phyloP scores from a whole-genome alignment of 805 yeast genomes.

The Maudiozyma barnettii region DNA sequence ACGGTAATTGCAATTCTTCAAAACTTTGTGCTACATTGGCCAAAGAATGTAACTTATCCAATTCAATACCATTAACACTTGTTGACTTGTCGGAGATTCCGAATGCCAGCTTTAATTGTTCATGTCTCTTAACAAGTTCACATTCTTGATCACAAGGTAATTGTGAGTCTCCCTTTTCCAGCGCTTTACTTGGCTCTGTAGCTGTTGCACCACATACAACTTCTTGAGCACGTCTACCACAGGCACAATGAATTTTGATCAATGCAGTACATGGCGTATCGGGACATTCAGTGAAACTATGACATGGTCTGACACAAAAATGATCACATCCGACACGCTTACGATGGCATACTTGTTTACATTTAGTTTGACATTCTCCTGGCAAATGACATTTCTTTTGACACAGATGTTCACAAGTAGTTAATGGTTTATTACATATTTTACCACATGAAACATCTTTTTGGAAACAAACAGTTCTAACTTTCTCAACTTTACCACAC shows the following conservation, averaged over 20 bases:
- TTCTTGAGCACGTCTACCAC: slow-evolving; percentile 45
- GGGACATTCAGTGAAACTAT: slow-evolving; percentile 44
- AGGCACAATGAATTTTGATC: slow-evolving; percentile 48
- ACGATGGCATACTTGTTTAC: slow-evolving; percentile 52
- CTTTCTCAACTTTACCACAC: slow-evolving; percentile 44
- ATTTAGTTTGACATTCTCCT: slow-evolving; percentile 50
- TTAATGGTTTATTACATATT: slow-evolving; percentile 44
- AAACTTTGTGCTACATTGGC: slow-evolving; percentile 19
- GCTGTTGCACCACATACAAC: slow-evolving; percentile 51
- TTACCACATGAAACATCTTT: slow-evolving; percentile 59
- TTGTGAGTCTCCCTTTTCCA: background rate
- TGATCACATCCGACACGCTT: slow-evolving; percentile 56
- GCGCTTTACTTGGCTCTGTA: background rate
- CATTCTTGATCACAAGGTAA: slow-evolving; percentile 68
- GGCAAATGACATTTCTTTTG: slow-evolving; percentile 44
- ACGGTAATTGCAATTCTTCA: slow-evolving; percentile 29
- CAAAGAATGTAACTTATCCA: slow-evolving; percentile 12
- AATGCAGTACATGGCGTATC: slow-evolving; percentile 45
- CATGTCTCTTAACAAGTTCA: slow-evolving; percentile 48
- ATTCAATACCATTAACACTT: slow-evolving; percentile 2
- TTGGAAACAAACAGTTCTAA: slow-evolving; percentile 63
- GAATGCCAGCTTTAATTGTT: slow-evolving; percentile 55
- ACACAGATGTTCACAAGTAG: slow-evolving; percentile 46
- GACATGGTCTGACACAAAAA: slow-evolving; percentile 54
- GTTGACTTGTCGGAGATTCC: background rate